Base-by-base conservation (phyloP, 345 rosid genomes). In the Arabis alpina region DNA sequence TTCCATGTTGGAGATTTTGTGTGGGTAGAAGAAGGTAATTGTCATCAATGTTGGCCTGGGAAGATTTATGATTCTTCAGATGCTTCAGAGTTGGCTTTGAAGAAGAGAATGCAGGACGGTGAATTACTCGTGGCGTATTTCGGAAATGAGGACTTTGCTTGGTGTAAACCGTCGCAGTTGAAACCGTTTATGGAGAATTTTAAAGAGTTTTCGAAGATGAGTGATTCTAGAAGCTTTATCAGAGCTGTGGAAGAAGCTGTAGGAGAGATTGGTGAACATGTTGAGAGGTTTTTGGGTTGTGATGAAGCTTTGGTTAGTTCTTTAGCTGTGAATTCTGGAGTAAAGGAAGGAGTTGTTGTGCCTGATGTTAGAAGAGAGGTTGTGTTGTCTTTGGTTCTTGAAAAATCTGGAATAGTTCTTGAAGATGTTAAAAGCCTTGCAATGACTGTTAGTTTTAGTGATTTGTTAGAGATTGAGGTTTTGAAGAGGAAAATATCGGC, bases 11-110 rank as follows among this genome's bases (percentile, higher is more conserved):
- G 96, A 73, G 97, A 87, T 75, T 87, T 88, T 45, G 93, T 93
- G 8, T 93, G 98, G 97, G 92, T 87, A 11, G 14, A 40, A 45
- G 83, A 86, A 76, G 81, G 82, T 52, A 88, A 75, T 78, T 76
- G 81, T 61, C 87, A 93, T 64, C 92, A 91, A 47, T 93, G 96
- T 93, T 93, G 97, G 98, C 94, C 98, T 0, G 97, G 93, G 34
- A 86, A 83, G 88, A 57, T 93, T 42, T 87, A 86, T 66, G 86
- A 88, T 82, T 77, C 86, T 6, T 68, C 66, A 1, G 72, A 83
- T 80, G 96, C 96, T 39, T 90, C 98, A 4, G 86, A 87, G 14
- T 71, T 68, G 68, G 96, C 97, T 2, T 65, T 74, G 41, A 87
- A 82, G 84, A 61, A 74, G n/a, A n/a, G n/a, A 24, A 82, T 76